These are phyloP conservation scores for Xylaria scruposa DNA, from an alignment of 495 filamentous ascomycete genomes.

Conservation along the genomic window DNA sequence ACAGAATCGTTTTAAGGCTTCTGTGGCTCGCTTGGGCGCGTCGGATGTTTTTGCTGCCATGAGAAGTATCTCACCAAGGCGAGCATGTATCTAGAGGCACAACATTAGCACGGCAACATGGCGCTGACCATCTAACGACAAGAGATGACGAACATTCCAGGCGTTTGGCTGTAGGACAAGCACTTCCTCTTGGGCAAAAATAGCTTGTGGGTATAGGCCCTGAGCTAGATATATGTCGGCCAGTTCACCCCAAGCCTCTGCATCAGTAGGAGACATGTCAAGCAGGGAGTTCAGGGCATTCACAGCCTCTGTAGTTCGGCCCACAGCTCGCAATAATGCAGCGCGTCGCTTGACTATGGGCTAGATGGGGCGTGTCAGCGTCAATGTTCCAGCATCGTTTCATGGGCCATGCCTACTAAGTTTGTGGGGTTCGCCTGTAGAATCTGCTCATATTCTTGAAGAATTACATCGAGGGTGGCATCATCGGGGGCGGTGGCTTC, in stretches of 20 bases:
- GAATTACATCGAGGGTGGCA: constrained; percentile 66
- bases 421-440: constrained; percentile 79
- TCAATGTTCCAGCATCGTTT: constrained; percentile 3
- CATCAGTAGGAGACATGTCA: constrained; percentile 85
- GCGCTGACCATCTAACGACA: not conserved
- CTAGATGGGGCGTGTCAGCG: constrained; percentile 51
- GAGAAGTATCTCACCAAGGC: constrained; percentile 82
- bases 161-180: constrained; percentile 88
- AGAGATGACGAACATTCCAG: constrained; percentile 76
- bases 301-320: constrained; percentile 72
- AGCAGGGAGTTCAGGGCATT: constrained; percentile 74
- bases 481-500: constrained; percentile 78
- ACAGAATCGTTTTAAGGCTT: constrained; percentile 82
- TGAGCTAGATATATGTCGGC: constrained; percentile 81
- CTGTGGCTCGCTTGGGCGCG: constrained; percentile 61
- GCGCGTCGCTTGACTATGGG: constrained; percentile 86
- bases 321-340: constrained; percentile 77
- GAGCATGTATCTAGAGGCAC: constrained; percentile 75
- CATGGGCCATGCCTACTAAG: constrained; percentile 61
- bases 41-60: constrained; percentile 63
- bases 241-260: constrained; percentile 93
- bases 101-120: constrained; percentile 35
- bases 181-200: constrained; percentile 90
- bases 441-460: constrained; percentile 78
- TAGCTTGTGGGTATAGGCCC: constrained; percentile 78